Evolutionary conservation across 306 rosid genomes (phyloP), one percentile per base, ranked within the genome.

Genomic region (Gastrolobium villosum): DNA sequence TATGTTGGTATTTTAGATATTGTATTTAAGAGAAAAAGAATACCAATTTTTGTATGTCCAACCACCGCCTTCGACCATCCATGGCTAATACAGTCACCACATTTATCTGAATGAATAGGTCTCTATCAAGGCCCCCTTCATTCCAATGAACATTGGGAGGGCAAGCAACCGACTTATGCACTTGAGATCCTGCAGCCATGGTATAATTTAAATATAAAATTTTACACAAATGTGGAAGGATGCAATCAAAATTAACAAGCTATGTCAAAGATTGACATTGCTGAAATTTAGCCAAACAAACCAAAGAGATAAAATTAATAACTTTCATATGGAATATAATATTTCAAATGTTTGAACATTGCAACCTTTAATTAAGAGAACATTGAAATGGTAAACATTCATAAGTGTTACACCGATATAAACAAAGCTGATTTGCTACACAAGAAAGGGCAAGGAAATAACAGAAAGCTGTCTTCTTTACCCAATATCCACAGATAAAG

Each of bases 31-130:
- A 37, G 11, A 75, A 69, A 34, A 49, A 32, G 77, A 84, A 85
- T 75, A 96, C 99, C 98, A 93, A 83, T 86, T 93, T 91, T 75
- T 86, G 89, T 82, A 93, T 81, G 86, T 96, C 98, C 92, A 96
- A 78, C 99, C 99, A 96, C 79, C 98, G 88, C 81, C 97, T 88
- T 65, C 99, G 92, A 85, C 99, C 99, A 88, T 96, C 99, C 99
- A 96, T 96, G 62, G 99, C 99, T 83, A 96, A 86, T 70, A 96
- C 93, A 65, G 99, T 81, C 76, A 96, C 91, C 36, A 89, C 91
- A 77, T 84, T 81, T 36, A 87, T 90, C 86, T 90, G 85, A 76
- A 96, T 91, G 85, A 90, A 91, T 45, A 96, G 83, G 80, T 96
- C 99, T 81, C 88, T 96, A 84, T 96, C 99, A 49, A 96, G 97